These are phyloP conservation scores for Solanum hybrid DNA, from an alignment of 305 asterid species.

Conservation along the genomic window DNA sequence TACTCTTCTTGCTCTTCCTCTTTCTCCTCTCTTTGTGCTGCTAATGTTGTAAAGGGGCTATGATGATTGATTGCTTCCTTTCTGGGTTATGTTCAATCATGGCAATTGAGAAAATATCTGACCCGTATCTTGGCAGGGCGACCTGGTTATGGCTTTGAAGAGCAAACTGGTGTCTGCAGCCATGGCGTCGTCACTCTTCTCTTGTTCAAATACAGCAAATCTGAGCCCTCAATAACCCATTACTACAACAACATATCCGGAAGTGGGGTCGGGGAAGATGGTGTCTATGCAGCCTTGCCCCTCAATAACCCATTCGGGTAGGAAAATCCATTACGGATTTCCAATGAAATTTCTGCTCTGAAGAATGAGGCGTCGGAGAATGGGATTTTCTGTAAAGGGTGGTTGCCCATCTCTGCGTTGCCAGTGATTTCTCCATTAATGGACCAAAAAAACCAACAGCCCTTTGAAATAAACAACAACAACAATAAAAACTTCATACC, in stretches of 20 bases:
- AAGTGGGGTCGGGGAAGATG: neutral
- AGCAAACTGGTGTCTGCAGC: neutral
- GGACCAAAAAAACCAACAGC: neutral
- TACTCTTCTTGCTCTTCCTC: neutral
- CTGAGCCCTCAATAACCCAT: neutral
- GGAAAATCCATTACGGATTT: neutral
- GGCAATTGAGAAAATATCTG: neutral
- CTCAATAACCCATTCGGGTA: neutral
- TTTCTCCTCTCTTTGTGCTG: neutral
- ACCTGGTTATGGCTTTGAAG: neutral
- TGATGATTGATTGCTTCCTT: slow-evolving; percentile 7
- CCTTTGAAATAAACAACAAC: neutral
- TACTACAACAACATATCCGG: neutral
- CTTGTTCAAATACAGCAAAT: neutral
- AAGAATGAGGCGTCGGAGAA: neutral
- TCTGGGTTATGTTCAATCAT: neutral
- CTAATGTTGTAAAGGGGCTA: neutral
- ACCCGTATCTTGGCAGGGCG: neutral
- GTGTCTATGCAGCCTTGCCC: neutral
- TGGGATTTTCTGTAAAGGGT: slow-evolving; percentile 13
- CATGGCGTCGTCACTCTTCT: neutral
- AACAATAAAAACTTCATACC: neutral
- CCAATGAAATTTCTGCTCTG: neutral
- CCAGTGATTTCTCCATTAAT: neutral
- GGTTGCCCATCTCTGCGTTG: slow-evolving; percentile 19